Evolutionary conservation across 2,329 filamentous ascomycete species (phyloP).

Genomic region (Clonostachys sp.): DNA sequence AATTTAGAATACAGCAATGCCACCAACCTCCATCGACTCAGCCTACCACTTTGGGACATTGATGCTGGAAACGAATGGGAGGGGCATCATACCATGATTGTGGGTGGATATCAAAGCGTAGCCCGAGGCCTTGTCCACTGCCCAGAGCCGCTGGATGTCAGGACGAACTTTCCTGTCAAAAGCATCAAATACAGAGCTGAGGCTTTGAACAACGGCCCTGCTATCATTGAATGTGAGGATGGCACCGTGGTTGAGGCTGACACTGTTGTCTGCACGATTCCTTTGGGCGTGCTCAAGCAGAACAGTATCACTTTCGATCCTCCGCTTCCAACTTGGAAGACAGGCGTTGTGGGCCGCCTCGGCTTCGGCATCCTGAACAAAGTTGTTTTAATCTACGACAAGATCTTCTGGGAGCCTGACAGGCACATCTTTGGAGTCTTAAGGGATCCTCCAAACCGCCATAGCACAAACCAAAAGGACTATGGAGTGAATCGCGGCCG

Average conservation of each 20-base stretch:
- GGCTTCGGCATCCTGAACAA: conserved; percentile 96
- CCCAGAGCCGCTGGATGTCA: conserved; percentile 73
- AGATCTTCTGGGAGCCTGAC: conserved; percentile 84
- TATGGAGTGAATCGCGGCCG: conserved; percentile 78
- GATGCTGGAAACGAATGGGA: conserved; percentile 98
- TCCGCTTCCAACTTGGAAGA: conserved; percentile 82
- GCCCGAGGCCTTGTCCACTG: conserved; percentile 80
- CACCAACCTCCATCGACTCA: conserved; percentile 79
- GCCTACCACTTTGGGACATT: conserved; percentile 90
- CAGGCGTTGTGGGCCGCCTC: conserved; percentile 72
- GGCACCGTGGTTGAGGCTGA: conserved; percentile 79
- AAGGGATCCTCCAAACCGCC: conserved; percentile 63
- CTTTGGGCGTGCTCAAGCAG: conserved; percentile 88
- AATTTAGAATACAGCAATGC: conserved; percentile 98
- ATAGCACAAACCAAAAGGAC: conserved; percentile 73
- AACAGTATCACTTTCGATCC: conserved; percentile 81
- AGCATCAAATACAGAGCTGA: conserved; percentile 61
- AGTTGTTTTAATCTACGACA: conserved; percentile 83
- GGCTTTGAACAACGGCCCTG: conserved; percentile 33
- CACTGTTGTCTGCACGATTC: conserved; percentile 83
- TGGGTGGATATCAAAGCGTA: conserved; percentile 90
- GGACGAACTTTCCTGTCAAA: conserved; percentile 67
- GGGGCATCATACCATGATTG: conserved; percentile 86
- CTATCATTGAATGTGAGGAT: conserved; percentile 70
- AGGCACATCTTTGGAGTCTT: conserved; percentile 93